Evolutionary conservation across 805 yeast genomes (phyloP).

Genomic region (Kazachstania psychrophila): DNA sequence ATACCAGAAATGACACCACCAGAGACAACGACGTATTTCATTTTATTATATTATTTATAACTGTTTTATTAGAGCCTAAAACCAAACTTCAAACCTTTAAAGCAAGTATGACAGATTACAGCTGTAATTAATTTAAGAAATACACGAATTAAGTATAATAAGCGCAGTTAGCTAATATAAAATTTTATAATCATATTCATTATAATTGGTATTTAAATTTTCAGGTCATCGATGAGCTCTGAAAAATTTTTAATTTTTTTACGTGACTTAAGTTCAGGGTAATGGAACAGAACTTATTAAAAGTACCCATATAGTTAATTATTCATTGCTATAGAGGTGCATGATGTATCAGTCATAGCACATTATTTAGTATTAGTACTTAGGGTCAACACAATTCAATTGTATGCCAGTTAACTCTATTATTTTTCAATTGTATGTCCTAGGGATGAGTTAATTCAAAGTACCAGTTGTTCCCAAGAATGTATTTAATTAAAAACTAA

Average conservation of each 20-base stretch:
- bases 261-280: not conserved
- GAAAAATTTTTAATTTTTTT: not conserved
- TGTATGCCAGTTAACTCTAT: no score
- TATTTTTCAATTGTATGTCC: no score
- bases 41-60: not conserved
- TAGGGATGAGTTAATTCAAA: no score
- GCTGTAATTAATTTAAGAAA: constrained; percentile 3
- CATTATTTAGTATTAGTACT: no score
- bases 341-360: no score
- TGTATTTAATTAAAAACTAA: no score
- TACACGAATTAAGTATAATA: not conserved
- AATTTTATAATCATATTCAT: not conserved
- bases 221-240: constrained; percentile 2
- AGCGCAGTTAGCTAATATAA: not conserved
- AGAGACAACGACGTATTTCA: constrained; percentile 98
- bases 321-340: no score
- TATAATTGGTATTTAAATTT: not conserved
- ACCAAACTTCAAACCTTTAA: not conserved
- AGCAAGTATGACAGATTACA: constrained; percentile 2
- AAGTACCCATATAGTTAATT: no score
- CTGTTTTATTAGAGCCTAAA: no score
- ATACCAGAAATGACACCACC: constrained; percentile 99
- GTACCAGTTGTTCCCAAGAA: no score
- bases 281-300: no score
- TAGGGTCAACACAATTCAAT: no score